Evolutionary conservation across 495 filamentous ascomycete species (phyloP), one percentile per base, ranked within the genome.

Genomic region (Aspergillus funiculosus): DNA sequence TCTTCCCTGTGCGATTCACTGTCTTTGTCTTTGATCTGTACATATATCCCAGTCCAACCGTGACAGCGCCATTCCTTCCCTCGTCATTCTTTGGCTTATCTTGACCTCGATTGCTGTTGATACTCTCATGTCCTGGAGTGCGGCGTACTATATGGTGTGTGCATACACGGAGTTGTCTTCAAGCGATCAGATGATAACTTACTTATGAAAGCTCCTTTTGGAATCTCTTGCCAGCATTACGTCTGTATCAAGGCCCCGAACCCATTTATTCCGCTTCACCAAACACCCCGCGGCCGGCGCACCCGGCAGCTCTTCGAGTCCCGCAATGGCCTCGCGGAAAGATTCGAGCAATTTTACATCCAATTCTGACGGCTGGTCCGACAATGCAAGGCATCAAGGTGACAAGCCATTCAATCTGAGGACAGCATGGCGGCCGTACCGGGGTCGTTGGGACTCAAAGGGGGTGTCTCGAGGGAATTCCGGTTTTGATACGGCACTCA

Each of bases 101-200:
- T n/a, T 39, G 15, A 10, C 42, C 45, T 48, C 44, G 25, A 29
- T 30, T 20, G 25, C 39, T 36, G 37, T 34, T 24, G 18, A 1
- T 27, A 18, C 8, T 32, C 51, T 38, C 37, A 51, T 43, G 44
- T 46, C 45, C 29, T 45, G 45, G 28, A 11, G 51, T 48, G 49
- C 49, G 43, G 51, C 47, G 15, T 48, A 26, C 17, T 39, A 27
- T 26, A 57, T 48, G 50, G 54, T 57, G 19, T n/a, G n/a, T n/a
- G n/a, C 31, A 21, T 34, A 34, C 18, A 37, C 36, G 15, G 17
- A 22, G 5, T 39, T 2, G n/a, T n/a, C 4, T 28, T 10, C 14
- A 10, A 14, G 2, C 7, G 32, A 45, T 26, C 6, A 4, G 20
- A n/a, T 10, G 15, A 27, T 20, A 20, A 24, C 35, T 55, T 22